Evolutionary conservation across 257 asterid genomes (phyloP).

Genomic region (Solanum verrucosum): DNA sequence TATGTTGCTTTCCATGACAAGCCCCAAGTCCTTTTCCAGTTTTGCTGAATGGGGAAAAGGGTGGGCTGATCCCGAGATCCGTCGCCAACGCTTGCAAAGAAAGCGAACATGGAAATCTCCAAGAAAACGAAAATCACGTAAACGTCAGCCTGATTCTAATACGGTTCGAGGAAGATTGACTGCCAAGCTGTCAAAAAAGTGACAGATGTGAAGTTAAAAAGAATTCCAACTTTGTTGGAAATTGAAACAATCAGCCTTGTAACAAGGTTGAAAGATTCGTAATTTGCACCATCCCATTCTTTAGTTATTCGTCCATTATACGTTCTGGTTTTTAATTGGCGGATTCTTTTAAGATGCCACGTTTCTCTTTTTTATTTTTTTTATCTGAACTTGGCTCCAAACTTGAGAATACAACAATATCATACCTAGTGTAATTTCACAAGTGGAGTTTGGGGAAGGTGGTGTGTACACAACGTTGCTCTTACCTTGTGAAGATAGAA

Average conservation of each 20-base stretch:
- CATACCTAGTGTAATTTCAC: too few relatives aligned
- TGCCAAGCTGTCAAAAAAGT: constrained; percentile 41
- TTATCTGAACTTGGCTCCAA: neutral
- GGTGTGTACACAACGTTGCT: neutral
- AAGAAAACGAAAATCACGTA: constrained; percentile 24
- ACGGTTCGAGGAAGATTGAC: constrained; percentile 68
- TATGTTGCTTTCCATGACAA: constrained; percentile 44
- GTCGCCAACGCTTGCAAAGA: constrained; percentile 51
- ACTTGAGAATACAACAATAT: neutral
- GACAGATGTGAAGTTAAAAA: neutral
- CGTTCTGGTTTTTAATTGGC: neutral
- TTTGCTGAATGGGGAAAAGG: constrained; percentile 81
- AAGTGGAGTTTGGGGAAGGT: neutral
- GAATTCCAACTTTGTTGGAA: neutral
- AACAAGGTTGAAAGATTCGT: neutral
- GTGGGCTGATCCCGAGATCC: constrained; percentile 81
- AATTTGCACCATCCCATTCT: neutral
- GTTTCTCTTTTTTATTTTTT: neutral
- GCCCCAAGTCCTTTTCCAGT: constrained; percentile 36
- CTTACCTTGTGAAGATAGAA: neutral
- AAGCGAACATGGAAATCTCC: constrained; percentile 22
- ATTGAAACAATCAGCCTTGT: neutral
- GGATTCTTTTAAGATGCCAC: neutral
- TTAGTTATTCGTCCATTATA: neutral
- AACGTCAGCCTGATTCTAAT: constrained; percentile 17